Evolutionary conservation across 768 basidiomycete species (phyloP).

Genomic region (Tulasnella sp.): DNA sequence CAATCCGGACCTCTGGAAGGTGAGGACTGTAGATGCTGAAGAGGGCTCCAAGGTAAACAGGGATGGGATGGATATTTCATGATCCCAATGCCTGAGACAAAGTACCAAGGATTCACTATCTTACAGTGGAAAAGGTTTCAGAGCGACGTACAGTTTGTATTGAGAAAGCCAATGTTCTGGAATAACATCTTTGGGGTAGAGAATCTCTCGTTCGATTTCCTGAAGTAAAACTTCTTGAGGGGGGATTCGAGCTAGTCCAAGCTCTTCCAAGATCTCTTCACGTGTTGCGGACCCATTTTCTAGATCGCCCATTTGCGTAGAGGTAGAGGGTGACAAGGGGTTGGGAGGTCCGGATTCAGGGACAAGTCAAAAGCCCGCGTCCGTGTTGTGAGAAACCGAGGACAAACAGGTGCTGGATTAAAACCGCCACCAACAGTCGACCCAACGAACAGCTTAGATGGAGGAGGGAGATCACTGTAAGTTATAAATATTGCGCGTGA

Average conservation of each 20-base stretch:
- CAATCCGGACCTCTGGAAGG: slow-evolving; percentile 71
- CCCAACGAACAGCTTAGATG: neutral
- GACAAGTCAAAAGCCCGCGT: neutral
- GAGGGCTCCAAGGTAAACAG: slow-evolving; percentile 60
- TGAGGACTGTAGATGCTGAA: slow-evolving; percentile 62
- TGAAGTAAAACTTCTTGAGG: slow-evolving; percentile 51
- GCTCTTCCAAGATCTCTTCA: slow-evolving; percentile 39
- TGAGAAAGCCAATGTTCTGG: slow-evolving; percentile 65
- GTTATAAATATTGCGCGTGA: neutral
- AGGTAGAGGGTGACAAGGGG: neutral
- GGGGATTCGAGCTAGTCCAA: slow-evolving; percentile 53
- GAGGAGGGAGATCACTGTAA: neutral
- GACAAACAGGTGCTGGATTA: neutral
- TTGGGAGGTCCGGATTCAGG: neutral
- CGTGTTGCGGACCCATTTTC: neutral
- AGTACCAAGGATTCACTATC: neutral
- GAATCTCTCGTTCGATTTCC: slow-evolving; percentile 66
- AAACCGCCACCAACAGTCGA: neutral
- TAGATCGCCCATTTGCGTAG: neutral
- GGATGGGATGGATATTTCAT: slow-evolving; percentile 50
- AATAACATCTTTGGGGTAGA: slow-evolving; percentile 58
- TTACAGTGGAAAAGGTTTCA: neutral
- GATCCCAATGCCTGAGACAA: slow-evolving; percentile 59
- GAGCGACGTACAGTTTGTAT: slow-evolving; percentile 69
- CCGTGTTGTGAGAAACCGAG: neutral